A percentile compares a stretch with the other conserved stretches of the same genome.
These are phyloP conservation scores for Candida namnaoensis DNA, from an alignment of 805 yeast genomes.

Conservation along the genomic window DNA sequence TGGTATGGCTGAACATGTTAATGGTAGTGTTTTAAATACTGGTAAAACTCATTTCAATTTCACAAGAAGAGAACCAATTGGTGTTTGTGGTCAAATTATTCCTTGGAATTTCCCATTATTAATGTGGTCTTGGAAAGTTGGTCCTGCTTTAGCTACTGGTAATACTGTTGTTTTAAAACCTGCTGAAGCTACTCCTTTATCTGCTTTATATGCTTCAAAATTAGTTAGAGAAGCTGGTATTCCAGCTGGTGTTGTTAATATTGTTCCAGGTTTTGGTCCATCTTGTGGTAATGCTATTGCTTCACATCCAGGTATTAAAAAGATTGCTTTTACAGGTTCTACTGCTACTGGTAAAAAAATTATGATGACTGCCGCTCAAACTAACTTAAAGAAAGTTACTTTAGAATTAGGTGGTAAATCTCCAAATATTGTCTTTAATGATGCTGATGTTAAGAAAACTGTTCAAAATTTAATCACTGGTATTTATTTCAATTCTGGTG, in stretches of 20 bases:
- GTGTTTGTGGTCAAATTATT: slow-evolving; percentile 83
- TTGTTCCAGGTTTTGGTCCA: slow-evolving; percentile 74
- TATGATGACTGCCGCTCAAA: slow-evolving; percentile 72
- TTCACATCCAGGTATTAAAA: slow-evolving; percentile 60
- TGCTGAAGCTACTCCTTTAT: slow-evolving; percentile 81
- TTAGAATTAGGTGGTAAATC: slow-evolving; percentile 96
- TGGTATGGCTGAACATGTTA: slow-evolving; percentile 68
- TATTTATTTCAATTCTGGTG: slow-evolving; percentile 91
- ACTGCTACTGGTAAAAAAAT: slow-evolving; percentile 80
- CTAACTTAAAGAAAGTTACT: slow-evolving; percentile 83
- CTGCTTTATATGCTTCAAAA: slow-evolving; percentile 62
- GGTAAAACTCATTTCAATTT: slow-evolving; percentile 56
- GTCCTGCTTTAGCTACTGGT: slow-evolving; percentile 83
- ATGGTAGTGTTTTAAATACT: slow-evolving; percentile 50
- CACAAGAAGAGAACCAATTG: slow-evolving; percentile 74
- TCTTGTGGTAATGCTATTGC: slow-evolving; percentile 67
- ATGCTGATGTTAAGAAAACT: slow-evolving; percentile 72
- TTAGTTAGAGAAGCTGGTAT: slow-evolving; percentile 68
- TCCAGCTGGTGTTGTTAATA: slow-evolving; percentile 76
- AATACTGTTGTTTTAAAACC: slow-evolving; percentile 80
- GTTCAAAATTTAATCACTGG: slow-evolving; percentile 71
- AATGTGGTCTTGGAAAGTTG: slow-evolving; percentile 83
- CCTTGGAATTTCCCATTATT: slow-evolving; percentile 93
- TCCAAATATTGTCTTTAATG: slow-evolving; percentile 82
- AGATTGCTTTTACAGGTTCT: slow-evolving; percentile 85